Percentiles rank a stretch among this genome's conserved stretches.
Evolutionary conservation across 2,329 filamentous ascomycete genomes (phyloP).

Genomic region (Alternaria longipes): DNA sequence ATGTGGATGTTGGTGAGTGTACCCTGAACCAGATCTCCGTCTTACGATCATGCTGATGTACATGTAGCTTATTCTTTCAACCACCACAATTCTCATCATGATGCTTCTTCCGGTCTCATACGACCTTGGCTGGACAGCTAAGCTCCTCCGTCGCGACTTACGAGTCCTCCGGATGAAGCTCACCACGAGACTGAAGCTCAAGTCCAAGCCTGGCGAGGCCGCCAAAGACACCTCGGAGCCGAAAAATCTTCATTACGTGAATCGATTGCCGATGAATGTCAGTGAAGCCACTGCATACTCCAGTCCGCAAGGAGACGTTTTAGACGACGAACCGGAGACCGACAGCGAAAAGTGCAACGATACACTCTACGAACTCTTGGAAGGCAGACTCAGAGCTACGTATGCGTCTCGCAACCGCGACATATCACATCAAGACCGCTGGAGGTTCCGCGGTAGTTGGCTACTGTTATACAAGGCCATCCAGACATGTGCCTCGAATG

Average conservation of each 20-base stretch:
- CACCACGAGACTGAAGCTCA: slow-evolving; percentile 11
- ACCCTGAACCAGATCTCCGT: background rate
- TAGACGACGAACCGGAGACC: background rate
- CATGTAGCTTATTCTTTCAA: background rate
- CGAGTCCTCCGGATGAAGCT: slow-evolving; percentile 17
- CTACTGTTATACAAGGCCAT: slow-evolving; percentile 27
- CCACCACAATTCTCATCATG: slow-evolving; percentile 2
- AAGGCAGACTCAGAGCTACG: slow-evolving; percentile 15
- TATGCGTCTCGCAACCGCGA: slow-evolving; percentile 18
- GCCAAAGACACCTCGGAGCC: background rate
- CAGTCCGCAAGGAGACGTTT: background rate
- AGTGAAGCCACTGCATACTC: background rate
- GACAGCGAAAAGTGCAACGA: background rate
- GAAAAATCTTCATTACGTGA: background rate
- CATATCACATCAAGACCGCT: slow-evolving; percentile 23
- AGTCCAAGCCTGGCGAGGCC: background rate
- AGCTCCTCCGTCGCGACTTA: slow-evolving; percentile 33
- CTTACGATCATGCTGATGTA: background rate
- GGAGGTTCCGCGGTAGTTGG: slow-evolving; percentile 30
- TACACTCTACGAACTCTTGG: slow-evolving; percentile 22
- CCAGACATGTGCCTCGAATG: slow-evolving; percentile 26
- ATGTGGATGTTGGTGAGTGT: slow-evolving; percentile 5
- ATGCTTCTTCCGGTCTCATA: slow-evolving; percentile 9
- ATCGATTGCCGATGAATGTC: background rate
- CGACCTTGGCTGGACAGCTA: slow-evolving; percentile 17